These are phyloP conservation scores for Lasiosphaeria hispida DNA, from an alignment of 495 filamentous ascomycete species.

Conservation along the genomic window DNA sequence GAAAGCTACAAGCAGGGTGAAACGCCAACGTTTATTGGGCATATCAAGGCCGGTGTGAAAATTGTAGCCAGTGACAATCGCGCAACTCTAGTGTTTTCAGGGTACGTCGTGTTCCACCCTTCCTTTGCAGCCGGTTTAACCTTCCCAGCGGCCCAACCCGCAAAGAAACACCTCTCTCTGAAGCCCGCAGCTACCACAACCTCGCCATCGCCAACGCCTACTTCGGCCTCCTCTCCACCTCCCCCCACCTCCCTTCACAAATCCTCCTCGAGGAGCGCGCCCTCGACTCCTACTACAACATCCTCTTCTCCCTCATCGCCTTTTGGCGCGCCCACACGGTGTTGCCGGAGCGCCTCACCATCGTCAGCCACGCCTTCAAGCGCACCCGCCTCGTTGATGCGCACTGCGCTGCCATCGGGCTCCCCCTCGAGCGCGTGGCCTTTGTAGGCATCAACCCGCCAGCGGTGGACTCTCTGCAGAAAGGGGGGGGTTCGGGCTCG, in stretches of 20 bases:
- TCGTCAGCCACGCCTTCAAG: constrained; percentile 79
- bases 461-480: constrained; percentile 30
- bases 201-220: constrained; percentile 42
- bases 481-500: constrained; percentile 11
- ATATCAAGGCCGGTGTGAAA: constrained; percentile 63
- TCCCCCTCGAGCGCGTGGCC: constrained; percentile 44
- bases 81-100: constrained; percentile 64
- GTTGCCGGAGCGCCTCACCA: constrained; percentile 57
- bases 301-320: constrained; percentile 64
- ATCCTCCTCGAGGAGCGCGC: constrained; percentile 62
- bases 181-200: constrained; percentile 65
- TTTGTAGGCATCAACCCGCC: constrained; percentile 73
- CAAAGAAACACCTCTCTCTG: constrained; percentile 50
- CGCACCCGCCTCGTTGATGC: constrained; percentile 60
- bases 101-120: constrained; percentile 47
- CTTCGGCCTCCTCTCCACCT: constrained; percentile 37
- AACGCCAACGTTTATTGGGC: constrained; percentile 67
- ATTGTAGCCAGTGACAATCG: constrained; percentile 38
- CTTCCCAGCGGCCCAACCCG: constrained; percentile 60
- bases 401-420: constrained; percentile 64
- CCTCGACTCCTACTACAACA: constrained; percentile 77
- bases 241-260: constrained; percentile 17
- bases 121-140: background rate
- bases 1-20: constrained; percentile 71
- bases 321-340: constrained; percentile 50